Evolutionary conservation across 1,284 basidiomycete species (phyloP), one percentile per base, ranked within the genome.

Genomic region (Fistulina hepatica): DNA sequence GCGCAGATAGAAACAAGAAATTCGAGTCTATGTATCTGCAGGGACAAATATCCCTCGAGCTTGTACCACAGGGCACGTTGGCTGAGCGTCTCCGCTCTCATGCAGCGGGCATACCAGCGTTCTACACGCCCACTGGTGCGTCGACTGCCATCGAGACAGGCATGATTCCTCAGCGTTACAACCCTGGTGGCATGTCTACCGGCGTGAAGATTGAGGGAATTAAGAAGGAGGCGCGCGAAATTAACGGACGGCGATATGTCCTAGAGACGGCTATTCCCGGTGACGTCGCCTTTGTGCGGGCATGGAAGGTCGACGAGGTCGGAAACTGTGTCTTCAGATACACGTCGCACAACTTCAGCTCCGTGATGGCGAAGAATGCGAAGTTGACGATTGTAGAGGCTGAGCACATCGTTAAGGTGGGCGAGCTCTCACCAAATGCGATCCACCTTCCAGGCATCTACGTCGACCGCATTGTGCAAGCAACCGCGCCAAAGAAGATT

Each of bases 61-160:
- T 95, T 22, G 84, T 83, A 32, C 91, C 91, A 2, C 91, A 95
- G 62, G 91, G 78, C 6, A 93, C 90, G 9, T 76, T 98, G 21
- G 83, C 85, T 13, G 94, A 95, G 56, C 80, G 92, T 44, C 71
- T 95, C 44, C 78, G 93, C 22, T 84, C 93, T 4, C 90, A 90
- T 42, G 93, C 86, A 3, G 88, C 90, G 16, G 94, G 94, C 40
- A 93, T 95, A 49, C 94, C 94, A 5, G 93, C 89, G 8, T 93
- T 98, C 67, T 98, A 73, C 63, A 97, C 92, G 4, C 88, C 92
- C 4, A 95, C 92, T 3, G 94, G 93, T 31, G 85, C 84, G n/a
- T 75, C 72, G 12, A 92, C 88, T n/a, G 81, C 83, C 5, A 74
- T 91, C 10, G 86, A 92, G 62, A 68, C 69, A 43, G 82, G 81